These are phyloP conservation scores for Scheffersomyces illinoinensis DNA, from an alignment of 1,139 yeast genomes.

Conservation along the genomic window DNA sequence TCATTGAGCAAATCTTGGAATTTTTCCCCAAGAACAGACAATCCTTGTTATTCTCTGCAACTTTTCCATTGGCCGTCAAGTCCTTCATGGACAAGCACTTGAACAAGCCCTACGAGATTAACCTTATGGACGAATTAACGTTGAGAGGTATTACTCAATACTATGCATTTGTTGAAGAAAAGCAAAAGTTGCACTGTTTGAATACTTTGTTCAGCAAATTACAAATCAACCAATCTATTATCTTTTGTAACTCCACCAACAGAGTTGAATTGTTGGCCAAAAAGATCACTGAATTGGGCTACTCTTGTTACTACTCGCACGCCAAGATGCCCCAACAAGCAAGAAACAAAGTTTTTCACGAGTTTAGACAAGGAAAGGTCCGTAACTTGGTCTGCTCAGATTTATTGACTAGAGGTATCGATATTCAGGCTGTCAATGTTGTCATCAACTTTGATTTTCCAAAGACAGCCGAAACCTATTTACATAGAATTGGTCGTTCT, in stretches of 20 bases:
- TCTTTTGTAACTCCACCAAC: constrained; percentile 94
- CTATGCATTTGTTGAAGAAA: constrained; percentile 96
- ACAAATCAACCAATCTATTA: constrained; percentile 94
- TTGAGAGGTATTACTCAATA: constrained; percentile 95
- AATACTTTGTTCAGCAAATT: constrained; percentile 92
- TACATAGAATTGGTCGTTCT: constrained; percentile 98
- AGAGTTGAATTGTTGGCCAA: constrained; percentile 95
- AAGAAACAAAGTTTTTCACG: constrained; percentile 97
- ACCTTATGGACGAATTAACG: constrained; percentile 96
- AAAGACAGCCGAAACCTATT: constrained; percentile 93
- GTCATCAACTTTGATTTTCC: constrained; percentile 98
- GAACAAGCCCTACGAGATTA: constrained; percentile 91
- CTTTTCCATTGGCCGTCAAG: constrained; percentile 93
- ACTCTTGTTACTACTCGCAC: constrained; percentile 95
- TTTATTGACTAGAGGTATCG: constrained; percentile 96
- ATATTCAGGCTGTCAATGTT: constrained; percentile 97
- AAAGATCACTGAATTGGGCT: constrained; percentile 94
- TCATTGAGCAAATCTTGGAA: constrained; percentile 82
- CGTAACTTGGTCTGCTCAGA: constrained; percentile 97
- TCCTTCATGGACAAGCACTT: constrained; percentile 90
- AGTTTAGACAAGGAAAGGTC: constrained; percentile 96
- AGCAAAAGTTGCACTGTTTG: constrained; percentile 91
- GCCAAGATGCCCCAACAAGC: constrained; percentile 98
- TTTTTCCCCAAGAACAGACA: constrained; percentile 83
- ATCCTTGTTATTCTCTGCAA: constrained; percentile 87